phyloP scores from a whole-genome alignment of 1,284 basidiomycete genomes.

The Boletus hoseneyae region DNA sequence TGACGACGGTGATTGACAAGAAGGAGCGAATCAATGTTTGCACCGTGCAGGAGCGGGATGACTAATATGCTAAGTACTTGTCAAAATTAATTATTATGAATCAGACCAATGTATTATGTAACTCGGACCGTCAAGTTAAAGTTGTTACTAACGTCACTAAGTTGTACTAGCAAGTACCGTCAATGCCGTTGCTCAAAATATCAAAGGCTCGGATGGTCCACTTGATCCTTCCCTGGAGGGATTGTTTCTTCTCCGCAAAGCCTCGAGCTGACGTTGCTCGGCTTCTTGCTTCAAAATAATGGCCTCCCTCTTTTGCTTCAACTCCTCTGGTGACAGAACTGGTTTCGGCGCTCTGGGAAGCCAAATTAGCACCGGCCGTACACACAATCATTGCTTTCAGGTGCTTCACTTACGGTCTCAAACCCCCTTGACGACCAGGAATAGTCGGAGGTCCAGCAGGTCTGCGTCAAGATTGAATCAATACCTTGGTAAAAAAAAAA shows the following conservation, averaged over 20 bases:
- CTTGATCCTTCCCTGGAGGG: too few species aligned
- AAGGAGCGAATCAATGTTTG: constrained; percentile 25
- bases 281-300: constrained; percentile 20
- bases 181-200: too few species aligned
- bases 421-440: neutral
- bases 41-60: constrained; percentile 14
- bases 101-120: too few species aligned
- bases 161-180: too few species aligned
- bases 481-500: neutral
- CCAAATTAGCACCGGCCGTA: neutral
- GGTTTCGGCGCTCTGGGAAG: neutral
- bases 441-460: constrained; percentile 10
- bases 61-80: constrained; percentile 28
- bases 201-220: too few species aligned
- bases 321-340: constrained; percentile 2
- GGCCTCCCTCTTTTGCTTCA: constrained; percentile 10
- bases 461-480: constrained; percentile 3
- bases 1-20: constrained; percentile 30
- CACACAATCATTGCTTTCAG: neutral
- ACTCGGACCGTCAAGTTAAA: too few species aligned
- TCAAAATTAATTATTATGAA: constrained; percentile 5
- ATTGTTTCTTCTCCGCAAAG: neutral
- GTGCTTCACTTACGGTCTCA: constrained; percentile 4
- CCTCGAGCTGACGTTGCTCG: constrained; percentile 17
- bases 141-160: too few species aligned